Conservation (phyloP, 179 eudicot species). For the Beta corolliflora region DNA sequence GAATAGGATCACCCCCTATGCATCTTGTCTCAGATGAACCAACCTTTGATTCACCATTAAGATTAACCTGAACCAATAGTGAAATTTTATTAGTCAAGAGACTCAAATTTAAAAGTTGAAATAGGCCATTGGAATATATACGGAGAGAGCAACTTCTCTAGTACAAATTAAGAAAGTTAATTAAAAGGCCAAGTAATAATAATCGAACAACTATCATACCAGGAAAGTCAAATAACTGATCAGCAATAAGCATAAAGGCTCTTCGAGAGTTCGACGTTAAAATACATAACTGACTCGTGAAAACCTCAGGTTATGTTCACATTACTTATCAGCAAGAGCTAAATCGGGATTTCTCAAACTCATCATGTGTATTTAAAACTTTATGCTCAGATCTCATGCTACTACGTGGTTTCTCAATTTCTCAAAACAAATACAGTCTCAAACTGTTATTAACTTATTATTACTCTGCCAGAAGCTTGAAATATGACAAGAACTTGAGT, state of each 20-base stretch:
- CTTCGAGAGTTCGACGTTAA: no score
- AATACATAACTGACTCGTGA: neutral
- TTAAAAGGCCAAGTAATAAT: neutral
- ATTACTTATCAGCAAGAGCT: neutral
- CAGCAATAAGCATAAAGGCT: neutral
- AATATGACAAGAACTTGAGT: no score
- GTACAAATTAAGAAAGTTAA: neutral
- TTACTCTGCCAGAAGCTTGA: no score
- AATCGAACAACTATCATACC: neutral
- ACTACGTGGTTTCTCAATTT: neutral
- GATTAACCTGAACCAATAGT: conserved; percentile 37
- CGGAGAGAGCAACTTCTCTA: neutral
- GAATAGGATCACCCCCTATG: conserved; percentile 25
- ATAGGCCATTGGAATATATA: neutral
- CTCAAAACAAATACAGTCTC: no score
- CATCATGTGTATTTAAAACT: neutral
- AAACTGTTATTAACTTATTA: no score
- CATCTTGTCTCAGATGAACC: conserved; percentile 15
- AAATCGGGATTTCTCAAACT: neutral
- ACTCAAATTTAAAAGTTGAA: neutral
- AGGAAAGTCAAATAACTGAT: neutral
- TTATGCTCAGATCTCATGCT: no score
- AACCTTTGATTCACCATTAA: conserved; percentile 27
- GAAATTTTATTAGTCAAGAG: neutral
- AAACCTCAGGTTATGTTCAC: neutral